Conservation (phyloP, 768 basidiomycete species). For the Leucogyrophana mollusca region DNA sequence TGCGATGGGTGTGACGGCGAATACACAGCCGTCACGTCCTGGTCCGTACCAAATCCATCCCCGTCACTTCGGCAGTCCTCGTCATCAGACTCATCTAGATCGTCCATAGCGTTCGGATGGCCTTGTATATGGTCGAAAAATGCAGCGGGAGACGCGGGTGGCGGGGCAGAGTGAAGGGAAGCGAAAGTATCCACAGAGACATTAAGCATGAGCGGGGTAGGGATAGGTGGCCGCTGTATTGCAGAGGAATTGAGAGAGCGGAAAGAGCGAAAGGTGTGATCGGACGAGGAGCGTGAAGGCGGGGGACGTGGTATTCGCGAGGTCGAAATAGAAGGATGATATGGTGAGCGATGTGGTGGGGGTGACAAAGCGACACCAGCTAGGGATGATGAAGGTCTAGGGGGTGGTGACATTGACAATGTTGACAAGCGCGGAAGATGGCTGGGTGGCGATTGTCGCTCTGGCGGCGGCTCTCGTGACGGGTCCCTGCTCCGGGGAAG, state of each 20-base stretch:
- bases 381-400: conserved; percentile 60
- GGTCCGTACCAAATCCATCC: conserved; percentile 34
- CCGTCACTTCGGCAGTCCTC: conserved; percentile 43
- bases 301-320: not conserved
- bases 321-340: conserved; percentile 13
- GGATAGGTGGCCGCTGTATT: conserved; percentile 12
- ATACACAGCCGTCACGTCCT: conserved; percentile 32
- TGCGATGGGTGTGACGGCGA: conserved; percentile 23
- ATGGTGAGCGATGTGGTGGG: conserved; percentile 36
- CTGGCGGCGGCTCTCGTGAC: conserved; percentile 19
- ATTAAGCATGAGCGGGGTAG: conserved; percentile 36
- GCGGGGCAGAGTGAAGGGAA: conserved; percentile 59
- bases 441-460: conserved; percentile 10
- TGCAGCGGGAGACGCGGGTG: conserved; percentile 61
- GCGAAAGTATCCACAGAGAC: conserved; percentile 45
- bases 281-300: conserved; percentile 23
- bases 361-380: conserved; percentile 56
- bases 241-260: conserved; percentile 24
- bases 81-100: conserved; percentile 58
- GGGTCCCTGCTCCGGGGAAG: not conserved
- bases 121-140: conserved; percentile 77
- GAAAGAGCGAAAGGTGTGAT: conserved; percentile 27
- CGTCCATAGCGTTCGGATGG: conserved; percentile 72
- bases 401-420: conserved; percentile 60
- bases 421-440: conserved; percentile 19